phyloP scores from a whole-genome alignment of 805 yeast species.

The Saccharomycopsis javanensis region DNA sequence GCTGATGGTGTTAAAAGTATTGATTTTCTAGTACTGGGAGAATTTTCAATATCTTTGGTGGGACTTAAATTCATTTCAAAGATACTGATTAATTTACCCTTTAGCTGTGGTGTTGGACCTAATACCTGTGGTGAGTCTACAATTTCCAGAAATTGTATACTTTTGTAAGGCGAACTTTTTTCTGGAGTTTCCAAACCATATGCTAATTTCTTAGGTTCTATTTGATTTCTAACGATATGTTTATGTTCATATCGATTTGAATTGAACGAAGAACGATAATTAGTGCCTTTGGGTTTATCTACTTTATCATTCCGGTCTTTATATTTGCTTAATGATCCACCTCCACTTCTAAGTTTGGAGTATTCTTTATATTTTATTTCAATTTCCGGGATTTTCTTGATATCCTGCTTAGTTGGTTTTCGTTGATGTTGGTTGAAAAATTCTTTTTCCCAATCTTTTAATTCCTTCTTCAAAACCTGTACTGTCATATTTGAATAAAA shows the following conservation, averaged over 20 bases:
- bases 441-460: constrained; percentile 17
- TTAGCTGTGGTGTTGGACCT: constrained; percentile 19
- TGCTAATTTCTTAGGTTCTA: background rate
- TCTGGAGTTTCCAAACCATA: constrained; percentile 9
- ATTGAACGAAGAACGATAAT: background rate
- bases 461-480: constrained; percentile 6
- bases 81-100: constrained; percentile 16
- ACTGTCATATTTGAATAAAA: background rate
- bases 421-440: constrained; percentile 9
- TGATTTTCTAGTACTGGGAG: constrained; percentile 5
- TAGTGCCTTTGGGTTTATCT: background rate
- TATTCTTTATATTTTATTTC: constrained; percentile 16
- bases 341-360: background rate
- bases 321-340: background rate
- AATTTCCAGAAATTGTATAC: background rate
- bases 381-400: constrained; percentile 12
- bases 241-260: background rate
- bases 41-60: constrained; percentile 11
- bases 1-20: constrained; percentile 8
- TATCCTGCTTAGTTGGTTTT: constrained; percentile 17
- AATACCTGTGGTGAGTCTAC: background rate
- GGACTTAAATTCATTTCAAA: constrained; percentile 15
- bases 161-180: constrained; percentile 7
- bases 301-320: background rate
- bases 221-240: background rate